phyloP scores from a whole-genome alignment of 140 eudicot species.

The Erigeron philadelphicus region DNA sequence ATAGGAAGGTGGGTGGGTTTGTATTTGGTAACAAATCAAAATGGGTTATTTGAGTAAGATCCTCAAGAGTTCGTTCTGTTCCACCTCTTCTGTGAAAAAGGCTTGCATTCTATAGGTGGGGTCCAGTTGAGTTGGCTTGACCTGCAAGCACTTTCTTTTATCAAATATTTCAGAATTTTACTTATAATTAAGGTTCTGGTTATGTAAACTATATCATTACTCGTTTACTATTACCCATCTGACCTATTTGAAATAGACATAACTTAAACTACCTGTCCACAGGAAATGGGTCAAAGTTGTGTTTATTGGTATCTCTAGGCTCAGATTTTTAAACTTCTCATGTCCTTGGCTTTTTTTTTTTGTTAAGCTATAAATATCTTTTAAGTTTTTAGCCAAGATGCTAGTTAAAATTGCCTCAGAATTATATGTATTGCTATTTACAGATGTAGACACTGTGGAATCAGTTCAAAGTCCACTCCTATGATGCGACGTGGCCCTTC shows the following conservation, averaged over 20 bases:
- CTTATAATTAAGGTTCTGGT: background rate
- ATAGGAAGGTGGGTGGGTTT: background rate
- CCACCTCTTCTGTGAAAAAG: no score
- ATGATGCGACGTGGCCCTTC: slow-evolving; percentile 99
- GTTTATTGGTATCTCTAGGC: background rate
- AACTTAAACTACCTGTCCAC: background rate
- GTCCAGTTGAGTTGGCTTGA: background rate
- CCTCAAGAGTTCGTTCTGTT: no score
- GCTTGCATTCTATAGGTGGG: no score
- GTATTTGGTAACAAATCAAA: background rate
- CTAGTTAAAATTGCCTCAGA: background rate
- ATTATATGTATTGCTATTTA: slow-evolving; percentile 14
- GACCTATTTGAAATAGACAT: background rate
- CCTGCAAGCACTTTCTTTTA: background rate
- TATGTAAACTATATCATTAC: background rate
- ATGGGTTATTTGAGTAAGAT: no score
- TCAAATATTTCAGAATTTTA: background rate
- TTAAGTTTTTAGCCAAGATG: background rate
- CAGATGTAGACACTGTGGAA: slow-evolving; percentile 90
- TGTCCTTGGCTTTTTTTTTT: background rate
- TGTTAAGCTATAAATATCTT: background rate
- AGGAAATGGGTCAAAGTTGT: background rate
- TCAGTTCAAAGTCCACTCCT: slow-evolving; percentile 87
- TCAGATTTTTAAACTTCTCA: background rate
- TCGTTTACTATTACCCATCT: background rate